phyloP scores from a whole-genome alignment of 2,329 filamentous ascomycete species.

The Macrophomina tecta region DNA sequence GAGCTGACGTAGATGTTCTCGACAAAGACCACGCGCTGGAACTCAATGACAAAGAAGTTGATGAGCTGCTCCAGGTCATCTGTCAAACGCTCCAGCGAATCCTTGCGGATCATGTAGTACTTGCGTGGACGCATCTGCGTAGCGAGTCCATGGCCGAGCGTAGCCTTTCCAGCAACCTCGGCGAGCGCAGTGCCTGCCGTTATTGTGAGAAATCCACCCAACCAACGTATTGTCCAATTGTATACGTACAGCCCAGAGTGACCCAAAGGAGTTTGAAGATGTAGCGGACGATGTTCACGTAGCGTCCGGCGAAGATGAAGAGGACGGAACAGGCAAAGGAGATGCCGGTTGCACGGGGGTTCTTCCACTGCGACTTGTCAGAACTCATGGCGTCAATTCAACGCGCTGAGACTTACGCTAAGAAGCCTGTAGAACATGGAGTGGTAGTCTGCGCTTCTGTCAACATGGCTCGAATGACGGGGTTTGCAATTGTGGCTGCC shows the following conservation, averaged over 20 bases:
- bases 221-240: background rate
- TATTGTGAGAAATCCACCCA: slow-evolving; percentile 34
- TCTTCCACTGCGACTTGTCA: slow-evolving; percentile 61
- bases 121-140: slow-evolving; percentile 67
- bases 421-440: slow-evolving; percentile 70
- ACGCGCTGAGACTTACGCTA: slow-evolving; percentile 55
- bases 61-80: slow-evolving; percentile 69
- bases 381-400: slow-evolving; percentile 18
- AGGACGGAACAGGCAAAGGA: slow-evolving; percentile 62
- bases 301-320: slow-evolving; percentile 68
- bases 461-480: slow-evolving; percentile 10
- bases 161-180: slow-evolving; percentile 62
- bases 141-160: slow-evolving; percentile 64
- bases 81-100: slow-evolving; percentile 65
- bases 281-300: slow-evolving; percentile 67
- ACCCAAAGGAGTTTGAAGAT: slow-evolving; percentile 66
- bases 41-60: slow-evolving; percentile 73
- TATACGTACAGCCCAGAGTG: slow-evolving; percentile 61
- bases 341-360: slow-evolving; percentile 67
- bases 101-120: slow-evolving; percentile 70
- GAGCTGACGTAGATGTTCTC: slow-evolving; percentile 68
- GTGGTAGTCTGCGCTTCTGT: slow-evolving; percentile 63
- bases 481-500: slow-evolving; percentile 34
- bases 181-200: slow-evolving; percentile 59
- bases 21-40: slow-evolving; percentile 69